Conservation (phyloP, 371 early-diverging fungal genomes). For the Synchytrium microbalum region DNA sequence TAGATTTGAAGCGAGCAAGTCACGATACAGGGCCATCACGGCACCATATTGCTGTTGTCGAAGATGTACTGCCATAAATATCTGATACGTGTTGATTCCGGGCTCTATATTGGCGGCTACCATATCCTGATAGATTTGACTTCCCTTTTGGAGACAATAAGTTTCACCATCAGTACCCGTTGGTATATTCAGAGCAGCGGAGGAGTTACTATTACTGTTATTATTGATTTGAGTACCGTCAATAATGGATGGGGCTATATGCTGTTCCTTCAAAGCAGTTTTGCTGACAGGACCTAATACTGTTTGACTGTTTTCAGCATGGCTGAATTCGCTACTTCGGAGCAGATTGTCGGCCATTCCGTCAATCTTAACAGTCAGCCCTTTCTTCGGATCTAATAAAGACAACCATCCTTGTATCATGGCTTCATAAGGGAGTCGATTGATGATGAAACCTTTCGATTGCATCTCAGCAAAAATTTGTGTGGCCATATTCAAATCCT, state of each 20-base stretch:
- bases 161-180: neutral
- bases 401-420: conserved; percentile 1
- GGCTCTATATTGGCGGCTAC: neutral
- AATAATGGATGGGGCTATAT: neutral
- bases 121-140: conserved; percentile 17
- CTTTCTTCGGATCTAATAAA: neutral
- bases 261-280: neutral
- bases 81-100: conserved; percentile 36
- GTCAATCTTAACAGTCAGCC: neutral
- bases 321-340: neutral
- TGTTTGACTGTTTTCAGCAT: neutral
- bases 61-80: conserved; percentile 38
- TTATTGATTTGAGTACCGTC: neutral
- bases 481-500: neutral
- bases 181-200: too few relatives aligned
- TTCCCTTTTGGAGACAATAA: conserved; percentile 6
- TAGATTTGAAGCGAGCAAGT: conserved; percentile 28
- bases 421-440: neutral
- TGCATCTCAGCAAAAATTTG: neutral
- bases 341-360: neutral
- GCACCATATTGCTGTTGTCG: conserved; percentile 18
- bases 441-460: neutral
- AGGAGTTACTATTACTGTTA: neutral
- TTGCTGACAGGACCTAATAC: conserved; percentile 3
- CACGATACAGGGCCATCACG: conserved; percentile 27